A percentile compares a stretch with the other conserved stretches of the same genome.
Evolutionary conservation across 176 grass and related monocot genomes (phyloP).

Genomic region (Triticum aestivum): IWGSC_CS_RefSeq_v2.1 NC_057810.1:617781043-617781542

Average conservation of each 20-base stretch:
- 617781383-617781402: conserved; percentile 43
- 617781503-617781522: conserved; percentile 64
- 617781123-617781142: neutral
- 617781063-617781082: conserved; percentile 66
- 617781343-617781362: conserved; percentile 63
- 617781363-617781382: conserved; percentile 35
- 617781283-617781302: conserved; percentile 57
- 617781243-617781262: conserved; percentile 75
- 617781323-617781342: conserved; percentile 57
- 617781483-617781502: conserved; percentile 49
- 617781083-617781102: conserved; percentile 14
- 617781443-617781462: conserved; percentile 72
- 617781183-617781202: conserved; percentile 56
- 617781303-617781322: conserved; percentile 80
- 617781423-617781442: conserved; percentile 69
- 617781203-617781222: conserved; percentile 53
- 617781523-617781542: conserved; percentile 84
- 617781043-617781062: conserved; percentile 84
- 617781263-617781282: conserved; percentile 67
- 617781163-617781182: conserved; percentile 81
- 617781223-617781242: conserved; percentile 75
- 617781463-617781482: conserved; percentile 75
- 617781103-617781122: neutral
- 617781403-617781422: conserved; percentile 90
- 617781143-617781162: neutral